These are phyloP conservation scores for Polytrichum formosum DNA, from an alignment of 225 moss, liverwort and hornwort genomes.

Conservation along the genomic window DNA sequence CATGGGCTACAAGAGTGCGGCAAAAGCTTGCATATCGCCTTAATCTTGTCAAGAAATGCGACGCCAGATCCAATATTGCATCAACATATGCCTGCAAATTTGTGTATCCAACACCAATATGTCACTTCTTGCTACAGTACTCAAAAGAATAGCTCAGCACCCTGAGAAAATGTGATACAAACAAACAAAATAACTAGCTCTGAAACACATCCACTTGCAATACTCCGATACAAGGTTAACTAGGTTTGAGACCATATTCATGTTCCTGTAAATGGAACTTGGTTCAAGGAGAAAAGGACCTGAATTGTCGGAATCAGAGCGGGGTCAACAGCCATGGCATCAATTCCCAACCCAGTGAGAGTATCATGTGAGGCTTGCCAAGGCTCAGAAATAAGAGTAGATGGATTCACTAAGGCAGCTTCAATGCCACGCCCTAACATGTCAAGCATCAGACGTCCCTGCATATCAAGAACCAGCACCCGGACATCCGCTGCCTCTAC, in stretches of 20 bases:
- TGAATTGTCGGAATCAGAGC: slow-evolving; percentile 78
- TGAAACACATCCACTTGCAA: too few relatives aligned
- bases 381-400: slow-evolving; percentile 82
- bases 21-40: slow-evolving; percentile 95
- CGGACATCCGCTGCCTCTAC: slow-evolving; percentile 83
- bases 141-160: too few relatives aligned
- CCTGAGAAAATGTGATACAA: too few relatives aligned
- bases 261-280: too few relatives aligned
- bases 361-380: slow-evolving; percentile 85
- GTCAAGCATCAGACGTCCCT: slow-evolving; percentile 90
- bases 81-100: slow-evolving; percentile 80
- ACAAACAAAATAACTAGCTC: too few relatives aligned
- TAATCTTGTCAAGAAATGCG: slow-evolving; percentile 93
- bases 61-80: slow-evolving; percentile 88
- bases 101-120: neutral
- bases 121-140: neutral
- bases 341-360: slow-evolving; percentile 72
- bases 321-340: slow-evolving; percentile 89
- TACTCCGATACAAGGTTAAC: too few relatives aligned
- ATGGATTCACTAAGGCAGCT: slow-evolving; percentile 81
- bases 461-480: slow-evolving; percentile 97
- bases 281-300: slow-evolving; percentile 25
- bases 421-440: slow-evolving; percentile 85
- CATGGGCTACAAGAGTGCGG: slow-evolving; percentile 83
- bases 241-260: too few relatives aligned